phyloP scores from a whole-genome alignment of 78 protist genomes.

The Dictyostelium firmibasis region DNA sequence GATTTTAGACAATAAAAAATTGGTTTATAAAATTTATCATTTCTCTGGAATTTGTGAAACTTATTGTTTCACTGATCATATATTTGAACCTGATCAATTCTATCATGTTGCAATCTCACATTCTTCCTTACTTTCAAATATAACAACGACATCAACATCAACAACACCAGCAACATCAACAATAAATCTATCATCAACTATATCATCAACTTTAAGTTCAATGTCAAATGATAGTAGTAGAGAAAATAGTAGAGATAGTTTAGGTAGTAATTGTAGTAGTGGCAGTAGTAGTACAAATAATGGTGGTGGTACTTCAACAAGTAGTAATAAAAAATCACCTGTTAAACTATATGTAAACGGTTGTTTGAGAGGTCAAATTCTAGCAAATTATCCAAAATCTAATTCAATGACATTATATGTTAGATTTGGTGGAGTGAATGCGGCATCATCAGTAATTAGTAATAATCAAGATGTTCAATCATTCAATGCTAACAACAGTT shows the following conservation, averaged over 20 bases:
- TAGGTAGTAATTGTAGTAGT: background rate
- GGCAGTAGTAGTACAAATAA: background rate
- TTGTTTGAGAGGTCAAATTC: slow-evolving; percentile 28
- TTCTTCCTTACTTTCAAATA: background rate
- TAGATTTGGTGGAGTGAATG: slow-evolving; percentile 70
- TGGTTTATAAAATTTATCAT: slow-evolving; percentile 14
- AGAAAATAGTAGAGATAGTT: slow-evolving; percentile 1
- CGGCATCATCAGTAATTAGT: background rate
- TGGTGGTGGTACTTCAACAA: background rate
- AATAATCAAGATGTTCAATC: slow-evolving; percentile 22
- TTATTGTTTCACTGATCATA: slow-evolving; percentile 34
- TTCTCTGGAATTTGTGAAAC: slow-evolving; percentile 4
- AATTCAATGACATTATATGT: slow-evolving; percentile 24
- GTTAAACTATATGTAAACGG: slow-evolving; percentile 70
- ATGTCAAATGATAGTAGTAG: background rate
- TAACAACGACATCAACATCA: background rate
- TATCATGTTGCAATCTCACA: slow-evolving; percentile 41
- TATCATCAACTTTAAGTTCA: background rate
- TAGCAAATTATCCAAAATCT: slow-evolving; percentile 41
- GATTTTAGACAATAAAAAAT: slow-evolving; percentile 11
- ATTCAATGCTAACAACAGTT: background rate
- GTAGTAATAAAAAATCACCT: slow-evolving; percentile 16
- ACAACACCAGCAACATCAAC: background rate
- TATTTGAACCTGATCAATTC: slow-evolving; percentile 62
- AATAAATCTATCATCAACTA: background rate